phyloP scores from a whole-genome alignment of 768 basidiomycete genomes.

The Inosperma sp. region DNA sequence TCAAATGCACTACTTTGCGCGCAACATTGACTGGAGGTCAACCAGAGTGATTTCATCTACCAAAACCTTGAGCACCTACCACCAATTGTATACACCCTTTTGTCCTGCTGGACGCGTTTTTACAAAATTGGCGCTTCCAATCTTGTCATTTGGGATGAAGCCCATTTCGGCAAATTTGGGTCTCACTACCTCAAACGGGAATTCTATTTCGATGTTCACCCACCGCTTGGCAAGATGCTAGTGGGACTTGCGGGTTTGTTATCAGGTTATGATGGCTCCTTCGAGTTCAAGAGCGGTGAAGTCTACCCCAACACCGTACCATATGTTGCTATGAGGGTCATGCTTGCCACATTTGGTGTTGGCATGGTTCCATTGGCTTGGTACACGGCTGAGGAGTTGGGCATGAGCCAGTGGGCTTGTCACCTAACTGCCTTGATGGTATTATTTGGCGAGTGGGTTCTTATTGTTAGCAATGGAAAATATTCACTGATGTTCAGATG shows the following conservation, averaged over 20 bases:
- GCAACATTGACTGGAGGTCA: conserved; percentile 15
- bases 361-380: conserved; percentile 94
- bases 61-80: conserved; percentile 79
- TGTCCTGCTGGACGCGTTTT: conserved; percentile 93
- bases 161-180: conserved; percentile 99
- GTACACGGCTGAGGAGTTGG: conserved; percentile 93
- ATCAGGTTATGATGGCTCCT: conserved; percentile 86
- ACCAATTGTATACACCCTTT: conserved; percentile 83
- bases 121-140: conserved; percentile 86
- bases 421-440: conserved; percentile 95
- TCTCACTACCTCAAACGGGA: conserved; percentile 97
- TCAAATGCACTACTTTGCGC: conserved; percentile 10
- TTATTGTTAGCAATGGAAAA: neutral
- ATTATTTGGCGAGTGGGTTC: conserved; percentile 61
- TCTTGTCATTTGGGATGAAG: conserved; percentile 97
- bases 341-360: conserved; percentile 92
- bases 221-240: conserved; percentile 98
- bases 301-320: conserved; percentile 81
- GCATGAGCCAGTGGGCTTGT: conserved; percentile 84
- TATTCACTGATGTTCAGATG: conserved; percentile 49
- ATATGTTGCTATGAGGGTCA: conserved; percentile 91
- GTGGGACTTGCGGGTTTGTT: conserved; percentile 91
- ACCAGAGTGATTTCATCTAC: conserved; percentile 66
- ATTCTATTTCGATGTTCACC: conserved; percentile 99
- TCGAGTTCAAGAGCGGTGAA: conserved; percentile 92